These are phyloP conservation scores for Botrytis cinerea DNA, from an alignment of 2,329 filamentous ascomycete genomes.

Conservation along the genomic window DNA sequence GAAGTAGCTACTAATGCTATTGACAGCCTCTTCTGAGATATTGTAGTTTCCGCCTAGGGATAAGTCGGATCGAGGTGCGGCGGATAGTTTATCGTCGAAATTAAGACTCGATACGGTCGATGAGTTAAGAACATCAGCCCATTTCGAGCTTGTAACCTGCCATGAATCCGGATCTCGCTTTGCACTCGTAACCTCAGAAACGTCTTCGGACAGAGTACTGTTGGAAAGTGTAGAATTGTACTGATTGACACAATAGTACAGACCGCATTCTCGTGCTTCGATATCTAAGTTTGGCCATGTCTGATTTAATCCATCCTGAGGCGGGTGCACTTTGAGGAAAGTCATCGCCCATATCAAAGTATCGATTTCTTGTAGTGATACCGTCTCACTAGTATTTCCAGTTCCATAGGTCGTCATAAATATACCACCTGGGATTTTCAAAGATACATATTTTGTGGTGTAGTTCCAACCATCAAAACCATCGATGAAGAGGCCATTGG, in stretches of 20 bases:
- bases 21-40: conserved; percentile 3
- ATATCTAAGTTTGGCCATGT: not conserved
- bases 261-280: conserved; percentile 13
- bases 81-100: conserved; percentile 6
- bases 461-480: conserved; percentile 14
- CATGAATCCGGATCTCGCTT: conserved; percentile 14
- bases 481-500: conserved; percentile 12
- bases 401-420: conserved; percentile 14
- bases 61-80: conserved; percentile 8
- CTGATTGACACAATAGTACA: conserved; percentile 12
- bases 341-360: conserved; percentile 14
- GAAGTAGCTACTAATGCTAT: conserved; percentile 8
- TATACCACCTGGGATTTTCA: conserved; percentile 1
- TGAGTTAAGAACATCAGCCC: conserved; percentile 11
- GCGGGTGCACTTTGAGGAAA: conserved; percentile 6
- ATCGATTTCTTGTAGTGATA: conserved; percentile 4
- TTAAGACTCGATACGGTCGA: conserved; percentile 12
- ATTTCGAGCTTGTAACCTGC: conserved; percentile 12
- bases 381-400: conserved; percentile 11
- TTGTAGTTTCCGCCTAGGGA: conserved; percentile 8
- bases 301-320: not conserved
- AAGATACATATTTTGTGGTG: not conserved
- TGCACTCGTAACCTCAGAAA: conserved; percentile 6
- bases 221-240: not conserved
- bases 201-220: not conserved